phyloP scores from a whole-genome alignment of 495 filamentous ascomycete species.

The Penicillium crystallinum region DNA sequence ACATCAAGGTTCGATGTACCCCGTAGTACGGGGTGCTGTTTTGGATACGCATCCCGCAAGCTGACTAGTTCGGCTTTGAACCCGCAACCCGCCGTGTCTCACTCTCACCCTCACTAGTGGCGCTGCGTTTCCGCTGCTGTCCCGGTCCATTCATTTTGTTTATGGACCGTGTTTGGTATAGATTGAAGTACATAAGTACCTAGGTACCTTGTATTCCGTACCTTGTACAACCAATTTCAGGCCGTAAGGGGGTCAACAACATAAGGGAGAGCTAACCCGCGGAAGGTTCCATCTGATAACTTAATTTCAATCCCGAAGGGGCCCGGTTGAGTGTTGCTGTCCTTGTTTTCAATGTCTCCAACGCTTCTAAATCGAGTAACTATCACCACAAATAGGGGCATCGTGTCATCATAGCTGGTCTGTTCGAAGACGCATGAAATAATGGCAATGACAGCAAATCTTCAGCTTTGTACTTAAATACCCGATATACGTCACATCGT shows the following conservation, averaged over 20 bases:
- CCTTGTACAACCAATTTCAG: not conserved
- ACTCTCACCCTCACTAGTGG: not conserved
- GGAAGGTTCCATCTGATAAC: slow-evolving; percentile 16
- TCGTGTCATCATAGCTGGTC: not conserved
- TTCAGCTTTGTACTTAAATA: not conserved
- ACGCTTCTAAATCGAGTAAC: not conserved
- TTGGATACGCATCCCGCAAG: not conserved
- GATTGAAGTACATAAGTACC: not conserved
- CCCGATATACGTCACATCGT: slow-evolving; percentile 7
- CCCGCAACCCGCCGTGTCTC: too few species aligned
- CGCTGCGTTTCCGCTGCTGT: not conserved
- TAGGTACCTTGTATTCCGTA: not conserved
- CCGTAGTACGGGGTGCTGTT: not conserved
- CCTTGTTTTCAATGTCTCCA: not conserved
- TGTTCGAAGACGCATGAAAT: not conserved
- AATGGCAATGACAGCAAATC: not conserved
- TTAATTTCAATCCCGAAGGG: slow-evolving; percentile 1
- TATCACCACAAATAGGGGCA: not conserved
- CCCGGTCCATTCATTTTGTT: not conserved
- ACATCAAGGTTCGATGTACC: not conserved
- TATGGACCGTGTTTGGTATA: not conserved
- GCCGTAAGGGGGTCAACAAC: not conserved
- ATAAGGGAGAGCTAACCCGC: not conserved
- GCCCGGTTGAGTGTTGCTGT: not conserved
- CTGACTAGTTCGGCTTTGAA: not conserved